Base-by-base conservation (phyloP, 805 yeast species). In the Citeromyces matritensis region DNA sequence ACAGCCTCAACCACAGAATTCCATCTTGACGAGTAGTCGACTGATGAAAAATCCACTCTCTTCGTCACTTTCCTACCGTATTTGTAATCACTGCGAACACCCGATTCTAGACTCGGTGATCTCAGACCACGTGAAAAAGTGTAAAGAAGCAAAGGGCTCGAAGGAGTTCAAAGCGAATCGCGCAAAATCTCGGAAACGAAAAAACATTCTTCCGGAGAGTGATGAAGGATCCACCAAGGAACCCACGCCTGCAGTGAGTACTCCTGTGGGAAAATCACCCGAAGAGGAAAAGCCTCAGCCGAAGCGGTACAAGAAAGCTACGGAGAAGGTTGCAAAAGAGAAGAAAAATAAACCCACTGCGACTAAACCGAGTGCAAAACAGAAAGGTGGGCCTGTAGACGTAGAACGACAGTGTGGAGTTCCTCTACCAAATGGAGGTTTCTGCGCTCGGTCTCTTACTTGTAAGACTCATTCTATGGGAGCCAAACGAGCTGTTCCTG, bases 391-490 rank as follows among this genome's bases (percentile, higher is more conserved):
- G 21, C 86, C 94, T 4, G 85, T 85, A 15, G 94, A 85, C 51
- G 93, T 85, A 30, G 94, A 85, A 47, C 72, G 71, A 41, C 97
- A 91, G 55, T 91, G 98, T 63, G 98, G 98, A 52, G 97, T 91
- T 9, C 80, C 83, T 5, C 58, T 91, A 37, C 85, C 95, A 0
- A 80, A 78, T 40, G 97, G 96, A n/a, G 94, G 93, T 1, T 78
- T 74, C 42, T 91, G 98, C 62, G 96, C 96, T 4, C 66, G 98
- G 31, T 85, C 96, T 0, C 61, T 91, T 37, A 91, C 98, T 0
- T 91, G 98, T 64, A 91, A 91, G 49, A 85, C 96, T 0, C 98
- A 91, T 54, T 83, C 97, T 2, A 86, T 91, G 95, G 96, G 96
- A 23, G 95, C 96, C 17, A 91, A 91, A 46, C 69, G 98, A 43